A percentile compares a stretch with the other conserved stretches of the same genome.
phyloP scores from a whole-genome alignment of 352 stramenopile species.

The Thraustochytrium sp. region DNA sequence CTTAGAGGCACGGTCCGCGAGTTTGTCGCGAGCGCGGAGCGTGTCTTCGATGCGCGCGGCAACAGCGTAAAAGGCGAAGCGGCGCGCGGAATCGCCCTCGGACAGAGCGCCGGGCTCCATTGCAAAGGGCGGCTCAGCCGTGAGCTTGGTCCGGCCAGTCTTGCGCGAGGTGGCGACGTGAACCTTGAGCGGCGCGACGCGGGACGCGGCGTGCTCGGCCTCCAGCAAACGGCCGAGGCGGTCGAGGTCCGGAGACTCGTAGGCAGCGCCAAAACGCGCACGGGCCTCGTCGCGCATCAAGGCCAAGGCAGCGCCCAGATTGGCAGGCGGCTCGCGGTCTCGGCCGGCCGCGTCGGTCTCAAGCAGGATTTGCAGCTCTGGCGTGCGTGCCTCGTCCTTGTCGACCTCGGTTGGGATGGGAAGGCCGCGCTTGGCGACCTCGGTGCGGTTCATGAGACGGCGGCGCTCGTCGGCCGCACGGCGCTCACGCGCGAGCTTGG shows the following conservation, averaged over 20 bases:
- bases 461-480: neutral
- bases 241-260: neutral
- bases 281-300: neutral
- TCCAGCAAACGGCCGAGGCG: neutral
- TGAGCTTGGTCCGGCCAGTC: neutral
- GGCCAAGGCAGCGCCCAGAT: neutral
- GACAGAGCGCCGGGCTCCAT: neutral
- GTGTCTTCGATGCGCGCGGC: neutral
- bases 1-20: neutral
- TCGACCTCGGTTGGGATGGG: neutral
- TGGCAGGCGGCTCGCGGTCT: neutral
- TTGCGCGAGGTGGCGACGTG: neutral
- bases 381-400: neutral
- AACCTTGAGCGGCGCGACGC: neutral
- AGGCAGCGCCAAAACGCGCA: neutral
- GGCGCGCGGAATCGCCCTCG: neutral
- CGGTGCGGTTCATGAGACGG: neutral
- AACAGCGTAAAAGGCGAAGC: neutral
- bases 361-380: neutral
- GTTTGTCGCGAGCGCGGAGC: neutral
- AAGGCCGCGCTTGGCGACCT: slow-evolving; percentile 3
- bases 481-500: neutral
- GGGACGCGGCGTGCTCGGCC: neutral
- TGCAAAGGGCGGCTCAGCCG: neutral
- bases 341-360: neutral